Evolutionary conservation across 768 basidiomycete species (phyloP).

Genomic region (Termitomyces sp.): DNA sequence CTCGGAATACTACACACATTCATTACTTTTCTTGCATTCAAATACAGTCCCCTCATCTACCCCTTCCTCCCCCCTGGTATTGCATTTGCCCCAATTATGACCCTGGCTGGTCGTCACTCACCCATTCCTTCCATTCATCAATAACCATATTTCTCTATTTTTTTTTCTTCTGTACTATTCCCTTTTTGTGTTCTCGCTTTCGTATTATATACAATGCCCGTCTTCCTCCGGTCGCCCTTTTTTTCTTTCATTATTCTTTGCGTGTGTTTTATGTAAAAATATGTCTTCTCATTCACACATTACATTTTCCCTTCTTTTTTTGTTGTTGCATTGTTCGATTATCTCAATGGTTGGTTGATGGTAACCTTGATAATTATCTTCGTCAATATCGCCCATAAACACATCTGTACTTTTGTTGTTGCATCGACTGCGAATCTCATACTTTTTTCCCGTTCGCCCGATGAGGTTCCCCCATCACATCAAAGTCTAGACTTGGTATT

Average conservation of each 20-base stretch:
- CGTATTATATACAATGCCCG: background rate
- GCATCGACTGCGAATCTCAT: background rate
- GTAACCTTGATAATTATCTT: conserved; percentile 7
- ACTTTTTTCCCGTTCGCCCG: background rate
- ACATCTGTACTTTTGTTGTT: background rate
- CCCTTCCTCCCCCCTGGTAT: background rate
- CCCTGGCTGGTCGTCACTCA: conserved; percentile 9
- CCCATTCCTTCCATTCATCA: background rate
- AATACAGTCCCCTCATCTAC: background rate
- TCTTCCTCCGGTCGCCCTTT: conserved; percentile 1
- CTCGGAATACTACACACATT: background rate
- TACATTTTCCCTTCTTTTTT: conserved; percentile 6
- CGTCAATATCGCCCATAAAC: conserved; percentile 10
- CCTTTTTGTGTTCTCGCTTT: background rate
- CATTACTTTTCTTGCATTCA: background rate
- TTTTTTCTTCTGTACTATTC: background rate
- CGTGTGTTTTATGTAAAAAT: conserved; percentile 1
- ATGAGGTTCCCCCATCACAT: too few relatives aligned
- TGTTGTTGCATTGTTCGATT: conserved; percentile 3
- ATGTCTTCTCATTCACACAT: conserved; percentile 1
- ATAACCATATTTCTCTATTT: background rate
- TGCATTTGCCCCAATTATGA: background rate
- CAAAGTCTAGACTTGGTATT: background rate
- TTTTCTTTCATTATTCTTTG: background rate
- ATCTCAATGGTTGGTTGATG: conserved; percentile 9